Conservation (phyloP, 345 rosid genomes). For the Hevea brasiliensis region DNA sequence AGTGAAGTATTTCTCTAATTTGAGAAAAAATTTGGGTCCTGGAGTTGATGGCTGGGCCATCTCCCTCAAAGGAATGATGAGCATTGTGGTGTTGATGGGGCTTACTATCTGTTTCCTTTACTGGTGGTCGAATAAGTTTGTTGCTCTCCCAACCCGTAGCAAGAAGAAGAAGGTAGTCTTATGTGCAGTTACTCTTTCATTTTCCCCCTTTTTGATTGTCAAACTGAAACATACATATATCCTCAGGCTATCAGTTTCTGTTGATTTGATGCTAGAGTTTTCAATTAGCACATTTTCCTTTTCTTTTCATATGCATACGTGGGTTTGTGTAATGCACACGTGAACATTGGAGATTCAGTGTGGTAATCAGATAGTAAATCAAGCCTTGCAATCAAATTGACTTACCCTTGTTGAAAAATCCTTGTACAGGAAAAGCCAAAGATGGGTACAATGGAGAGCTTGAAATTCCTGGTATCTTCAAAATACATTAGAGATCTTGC, state of each 20-base stretch:
- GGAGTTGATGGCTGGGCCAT: slow-evolving; percentile 99
- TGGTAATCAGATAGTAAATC: neutral
- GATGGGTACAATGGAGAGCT: slow-evolving; percentile 96
- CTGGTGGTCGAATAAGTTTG: slow-evolving; percentile 91
- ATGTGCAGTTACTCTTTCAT: neutral
- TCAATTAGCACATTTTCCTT: neutral
- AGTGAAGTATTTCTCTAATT: slow-evolving; percentile 87
- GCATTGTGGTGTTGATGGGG: slow-evolving; percentile 89
- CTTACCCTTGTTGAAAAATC: neutral
- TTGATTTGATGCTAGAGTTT: neutral
- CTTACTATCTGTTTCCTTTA: slow-evolving; percentile 73
- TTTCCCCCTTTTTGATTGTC: neutral
- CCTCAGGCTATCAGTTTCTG: neutral
- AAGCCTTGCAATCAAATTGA: neutral
- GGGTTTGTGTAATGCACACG: neutral
- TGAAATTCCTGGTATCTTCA: slow-evolving; percentile 90
- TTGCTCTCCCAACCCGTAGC: slow-evolving; percentile 84
- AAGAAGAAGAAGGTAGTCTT: slow-evolving; percentile 88
- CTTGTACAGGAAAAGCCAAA: slow-evolving; percentile 72
- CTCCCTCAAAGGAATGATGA: slow-evolving; percentile 95
- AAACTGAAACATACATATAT: slow-evolving; percentile 5
- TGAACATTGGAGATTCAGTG: neutral
- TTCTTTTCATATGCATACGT: neutral
- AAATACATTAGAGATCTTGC: slow-evolving; percentile 92
- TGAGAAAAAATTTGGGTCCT: slow-evolving; percentile 86